These are phyloP conservation scores for Dentipellis fragilis DNA, from an alignment of 768 basidiomycete species.

Conservation along the genomic window DNA sequence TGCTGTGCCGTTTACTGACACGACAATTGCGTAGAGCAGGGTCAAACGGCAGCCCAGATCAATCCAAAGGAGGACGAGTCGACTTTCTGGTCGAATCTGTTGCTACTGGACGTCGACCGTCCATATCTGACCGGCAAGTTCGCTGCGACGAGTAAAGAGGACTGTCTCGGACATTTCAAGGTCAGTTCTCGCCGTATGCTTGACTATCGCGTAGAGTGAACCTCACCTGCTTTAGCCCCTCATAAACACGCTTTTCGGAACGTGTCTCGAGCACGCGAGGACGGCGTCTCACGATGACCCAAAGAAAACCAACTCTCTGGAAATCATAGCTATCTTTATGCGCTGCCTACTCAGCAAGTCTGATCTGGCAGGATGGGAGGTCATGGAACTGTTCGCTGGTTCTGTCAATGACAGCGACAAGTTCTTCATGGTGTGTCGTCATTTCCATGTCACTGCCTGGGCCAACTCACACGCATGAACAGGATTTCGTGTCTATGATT, in stretches of 20 bases:
- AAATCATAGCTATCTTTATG: conserved; percentile 38
- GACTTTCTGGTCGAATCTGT: conserved; percentile 43
- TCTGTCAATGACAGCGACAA: conserved; percentile 47
- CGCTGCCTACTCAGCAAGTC: conserved; percentile 43
- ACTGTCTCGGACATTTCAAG: conserved; percentile 40
- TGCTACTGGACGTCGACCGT: conserved; percentile 42
- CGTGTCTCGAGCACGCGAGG: conserved; percentile 33
- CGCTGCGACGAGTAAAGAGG: conserved; percentile 33
- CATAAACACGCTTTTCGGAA: conserved; percentile 34
- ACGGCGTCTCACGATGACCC: conserved; percentile 23
- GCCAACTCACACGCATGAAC: neutral
- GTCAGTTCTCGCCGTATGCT: conserved; percentile 22
- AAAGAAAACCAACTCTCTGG: conserved; percentile 35
- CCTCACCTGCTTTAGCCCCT: conserved; percentile 30
- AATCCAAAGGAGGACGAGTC: conserved; percentile 31
- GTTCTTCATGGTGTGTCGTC: conserved; percentile 39
- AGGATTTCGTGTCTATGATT: conserved; percentile 44
- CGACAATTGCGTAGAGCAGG: conserved; percentile 17
- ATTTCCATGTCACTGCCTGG: neutral
- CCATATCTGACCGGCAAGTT: conserved; percentile 34
- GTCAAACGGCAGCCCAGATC: conserved; percentile 33
- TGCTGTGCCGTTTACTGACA: neutral
- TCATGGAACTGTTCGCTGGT: conserved; percentile 61
- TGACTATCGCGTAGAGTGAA: neutral
- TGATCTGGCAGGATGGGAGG: conserved; percentile 55